These are phyloP conservation scores for Chenopodium suecicum DNA, from an alignment of 148 eudicot species.

Conservation along the genomic window DNA sequence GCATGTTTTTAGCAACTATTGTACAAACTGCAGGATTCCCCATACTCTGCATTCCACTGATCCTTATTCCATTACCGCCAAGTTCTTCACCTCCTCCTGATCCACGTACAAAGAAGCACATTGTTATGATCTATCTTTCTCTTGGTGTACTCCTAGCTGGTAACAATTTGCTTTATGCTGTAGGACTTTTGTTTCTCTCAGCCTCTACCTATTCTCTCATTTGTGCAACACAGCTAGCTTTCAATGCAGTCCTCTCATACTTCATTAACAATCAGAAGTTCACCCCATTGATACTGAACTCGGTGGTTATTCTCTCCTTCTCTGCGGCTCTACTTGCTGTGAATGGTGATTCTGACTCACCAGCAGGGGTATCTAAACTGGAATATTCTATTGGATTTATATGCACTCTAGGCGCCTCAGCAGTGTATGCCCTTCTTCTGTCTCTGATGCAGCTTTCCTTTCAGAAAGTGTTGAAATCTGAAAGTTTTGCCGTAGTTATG, in stretches of 20 bases:
- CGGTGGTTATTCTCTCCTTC: conserved; percentile 33
- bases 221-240: conserved; percentile 35
- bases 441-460: conserved; percentile 40
- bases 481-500: conserved; percentile 30
- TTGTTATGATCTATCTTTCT: conserved; percentile 29
- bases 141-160: conserved; percentile 36
- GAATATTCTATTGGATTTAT: conserved; percentile 27
- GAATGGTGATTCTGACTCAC: conserved; percentile 10
- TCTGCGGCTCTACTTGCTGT: conserved; percentile 36
- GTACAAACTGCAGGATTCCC: conserved; percentile 45
- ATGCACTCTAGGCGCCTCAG: conserved; percentile 38
- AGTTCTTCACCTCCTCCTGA: conserved; percentile 14
- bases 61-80: conserved; percentile 27
- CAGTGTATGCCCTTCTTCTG: conserved; percentile 36
- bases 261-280: conserved; percentile 39
- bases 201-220: conserved; percentile 37
- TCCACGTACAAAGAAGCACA: conserved; percentile 19
- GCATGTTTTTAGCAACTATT: conserved; percentile 33
- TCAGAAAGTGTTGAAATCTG: conserved; percentile 30
- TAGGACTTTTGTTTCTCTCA: conserved; percentile 41
- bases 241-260: conserved; percentile 33
- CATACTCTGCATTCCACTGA: conserved; percentile 35
- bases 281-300: conserved; percentile 38
- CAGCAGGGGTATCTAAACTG: conserved; percentile 19
- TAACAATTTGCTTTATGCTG: conserved; percentile 32